Percentiles rank a stretch among this genome's conserved stretches.
Evolutionary conservation across 352 stramenopile species (phyloP).

Genomic region (Thraustotheca clavata): DNA sequence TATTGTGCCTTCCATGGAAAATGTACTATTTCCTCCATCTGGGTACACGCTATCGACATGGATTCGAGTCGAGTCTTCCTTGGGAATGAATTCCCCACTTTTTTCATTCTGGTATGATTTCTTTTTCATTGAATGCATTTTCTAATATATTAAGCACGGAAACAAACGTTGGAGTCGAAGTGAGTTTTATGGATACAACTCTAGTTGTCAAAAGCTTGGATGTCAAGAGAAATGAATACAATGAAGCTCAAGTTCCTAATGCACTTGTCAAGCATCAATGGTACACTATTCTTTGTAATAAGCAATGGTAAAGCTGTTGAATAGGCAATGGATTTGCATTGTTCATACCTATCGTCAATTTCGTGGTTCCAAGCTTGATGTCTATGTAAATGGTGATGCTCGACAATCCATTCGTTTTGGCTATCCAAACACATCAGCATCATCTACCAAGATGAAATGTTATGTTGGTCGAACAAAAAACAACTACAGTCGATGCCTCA

Average conservation of each 20-base stretch:
- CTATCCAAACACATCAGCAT: constrained; percentile 70
- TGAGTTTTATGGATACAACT: constrained; percentile 65
- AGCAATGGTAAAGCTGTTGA: constrained; percentile 41
- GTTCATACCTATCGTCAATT: constrained; percentile 80
- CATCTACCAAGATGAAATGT: constrained; percentile 66
- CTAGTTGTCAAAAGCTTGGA: constrained; percentile 76
- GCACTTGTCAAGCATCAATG: constrained; percentile 25
- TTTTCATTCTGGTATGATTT: constrained; percentile 61
- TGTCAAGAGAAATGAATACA: constrained; percentile 61
- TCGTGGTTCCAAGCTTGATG: constrained; percentile 70
- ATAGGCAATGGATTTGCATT: constrained; percentile 77
- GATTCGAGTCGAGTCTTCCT: constrained; percentile 76
- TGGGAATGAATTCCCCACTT: constrained; percentile 55
- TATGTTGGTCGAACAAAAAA: constrained; percentile 72
- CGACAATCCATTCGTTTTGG: constrained; percentile 61
- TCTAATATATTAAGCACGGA: constrained; percentile 35
- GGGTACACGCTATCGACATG: constrained; percentile 79
- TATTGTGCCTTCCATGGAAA: constrained; percentile 52
- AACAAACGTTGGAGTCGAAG: constrained; percentile 65
- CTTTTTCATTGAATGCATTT: no score
- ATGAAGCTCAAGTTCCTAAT: constrained; percentile 18
- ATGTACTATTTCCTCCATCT: constrained; percentile 48
- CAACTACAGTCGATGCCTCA: constrained; percentile 34
- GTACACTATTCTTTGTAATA: constrained; percentile 59
- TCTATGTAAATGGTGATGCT: constrained; percentile 69